Percentiles rank a stretch among this genome's conserved stretches.
These are phyloP conservation scores for Cenchrus americanus DNA, from an alignment of 176 grass and related monocot species.

Conservation along the genomic window DNA sequence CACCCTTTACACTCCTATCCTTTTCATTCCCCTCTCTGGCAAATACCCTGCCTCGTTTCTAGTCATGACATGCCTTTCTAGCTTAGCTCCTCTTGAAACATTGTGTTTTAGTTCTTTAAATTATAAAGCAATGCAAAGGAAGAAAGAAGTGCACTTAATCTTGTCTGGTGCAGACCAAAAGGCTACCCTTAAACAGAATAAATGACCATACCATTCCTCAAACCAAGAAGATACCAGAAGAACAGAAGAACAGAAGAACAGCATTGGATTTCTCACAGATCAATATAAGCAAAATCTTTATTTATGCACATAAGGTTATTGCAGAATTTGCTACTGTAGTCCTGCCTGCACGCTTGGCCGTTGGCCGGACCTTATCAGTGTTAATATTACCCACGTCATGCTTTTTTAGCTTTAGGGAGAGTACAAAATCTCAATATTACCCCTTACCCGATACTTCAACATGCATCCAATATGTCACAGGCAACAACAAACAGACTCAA, in stretches of 20 bases:
- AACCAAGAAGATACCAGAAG: neutral
- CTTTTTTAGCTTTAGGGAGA: neutral
- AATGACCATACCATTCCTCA: neutral
- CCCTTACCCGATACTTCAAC: neutral
- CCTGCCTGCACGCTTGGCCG: too few relatives aligned
- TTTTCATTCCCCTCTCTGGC: neutral
- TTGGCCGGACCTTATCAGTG: neutral
- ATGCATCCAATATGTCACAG: neutral
- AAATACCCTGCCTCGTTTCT: neutral
- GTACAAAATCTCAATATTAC: neutral
- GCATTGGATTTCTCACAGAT: neutral
- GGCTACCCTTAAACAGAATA: neutral
- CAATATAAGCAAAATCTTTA: neutral
- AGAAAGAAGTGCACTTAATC: neutral
- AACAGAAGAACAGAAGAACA: neutral
- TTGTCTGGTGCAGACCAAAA: neutral
- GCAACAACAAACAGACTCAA: neutral
- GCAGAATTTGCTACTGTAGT: conserved; percentile 2
- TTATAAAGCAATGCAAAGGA: neutral
- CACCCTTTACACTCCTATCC: neutral
- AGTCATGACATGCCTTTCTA: neutral
- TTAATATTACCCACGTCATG: neutral
- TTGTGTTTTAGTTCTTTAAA: neutral
- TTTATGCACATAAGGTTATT: neutral
- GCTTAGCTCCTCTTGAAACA: neutral